Conservation (phyloP, 2,329 filamentous ascomycete genomes). For the Verticillium isaacii region DNA sequence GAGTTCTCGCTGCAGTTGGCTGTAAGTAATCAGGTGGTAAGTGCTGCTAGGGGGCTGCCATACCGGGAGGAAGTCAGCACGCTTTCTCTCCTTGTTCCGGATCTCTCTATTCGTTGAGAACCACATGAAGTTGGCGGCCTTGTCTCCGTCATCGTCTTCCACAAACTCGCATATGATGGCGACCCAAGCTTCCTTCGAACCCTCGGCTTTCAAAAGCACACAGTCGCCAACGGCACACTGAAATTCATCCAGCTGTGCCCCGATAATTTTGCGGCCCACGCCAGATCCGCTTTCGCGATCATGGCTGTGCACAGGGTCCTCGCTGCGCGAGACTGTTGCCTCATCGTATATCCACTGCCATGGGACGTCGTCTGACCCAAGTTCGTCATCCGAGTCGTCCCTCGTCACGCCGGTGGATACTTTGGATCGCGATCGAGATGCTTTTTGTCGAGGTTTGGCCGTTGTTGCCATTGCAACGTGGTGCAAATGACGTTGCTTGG, state of each 20-base stretch:
- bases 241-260: conserved; percentile 77
- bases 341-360: conserved; percentile 76
- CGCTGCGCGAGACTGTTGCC: background rate
- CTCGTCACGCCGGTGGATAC: conserved; percentile 49
- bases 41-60: background rate
- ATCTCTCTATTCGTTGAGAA: conserved; percentile 91
- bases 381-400: conserved; percentile 86
- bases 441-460: background rate
- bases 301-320: conserved; percentile 5
- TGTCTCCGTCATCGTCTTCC: conserved; percentile 69
- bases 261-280: conserved; percentile 56
- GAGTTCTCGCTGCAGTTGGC: conserved; percentile 65
- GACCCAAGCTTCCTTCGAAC: conserved; percentile 84
- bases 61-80: conserved; percentile 71
- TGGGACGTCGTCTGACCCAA: conserved; percentile 64
- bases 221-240: conserved; percentile 77
- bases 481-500: no score
- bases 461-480: background rate
- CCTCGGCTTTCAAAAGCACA: conserved; percentile 83
- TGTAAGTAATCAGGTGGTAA: background rate
- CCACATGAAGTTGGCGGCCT: conserved; percentile 90
- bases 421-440: background rate
- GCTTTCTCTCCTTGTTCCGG: conserved; percentile 74
- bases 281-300: background rate
- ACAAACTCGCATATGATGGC: conserved; percentile 82